Conservation (phyloP, 1,139 yeast genomes). For the Geotrichum reessii region DNA sequence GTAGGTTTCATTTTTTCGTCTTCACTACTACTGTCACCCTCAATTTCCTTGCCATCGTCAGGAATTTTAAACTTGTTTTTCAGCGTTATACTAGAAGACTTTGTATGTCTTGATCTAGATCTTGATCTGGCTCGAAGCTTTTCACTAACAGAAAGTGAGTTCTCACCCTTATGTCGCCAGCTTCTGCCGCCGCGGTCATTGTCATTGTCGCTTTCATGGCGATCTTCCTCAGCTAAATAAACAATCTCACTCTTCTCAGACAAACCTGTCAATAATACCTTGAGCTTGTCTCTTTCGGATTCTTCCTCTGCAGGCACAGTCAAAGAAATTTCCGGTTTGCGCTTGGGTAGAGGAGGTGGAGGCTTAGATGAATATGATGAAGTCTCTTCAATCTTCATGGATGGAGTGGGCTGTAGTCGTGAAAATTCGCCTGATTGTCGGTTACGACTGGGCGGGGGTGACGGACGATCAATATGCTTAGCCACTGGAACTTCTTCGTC, state of each 20-base stretch:
- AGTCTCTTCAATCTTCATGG: not conserved
- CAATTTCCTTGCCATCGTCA: constrained; percentile 16
- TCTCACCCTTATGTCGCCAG: constrained; percentile 20
- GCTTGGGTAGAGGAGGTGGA: constrained; percentile 11
- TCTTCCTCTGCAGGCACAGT: constrained; percentile 4
- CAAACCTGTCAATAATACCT: constrained; percentile 36
- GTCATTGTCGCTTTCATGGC: constrained; percentile 23
- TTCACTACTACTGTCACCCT: constrained; percentile 5
- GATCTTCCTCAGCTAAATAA: constrained; percentile 24
- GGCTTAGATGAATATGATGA: not conserved
- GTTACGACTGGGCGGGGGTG: not conserved
- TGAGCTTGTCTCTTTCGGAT: constrained; percentile 26
- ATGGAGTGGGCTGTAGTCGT: not conserved
- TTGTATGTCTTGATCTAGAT: constrained; percentile 4
- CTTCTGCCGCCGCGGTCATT: constrained; percentile 37
- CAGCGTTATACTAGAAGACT: constrained; percentile 20
- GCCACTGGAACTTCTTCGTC: constrained; percentile 4
- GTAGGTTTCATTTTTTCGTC: not conserved
- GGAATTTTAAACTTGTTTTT: constrained; percentile 26
- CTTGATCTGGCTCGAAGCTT: constrained; percentile 1
- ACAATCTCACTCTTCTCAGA: constrained; percentile 34
- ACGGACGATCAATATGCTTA: constrained; percentile 5
- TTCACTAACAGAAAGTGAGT: not conserved
- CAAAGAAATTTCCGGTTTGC: not conserved
- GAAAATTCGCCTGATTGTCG: constrained; percentile 4